These are phyloP conservation scores for Mitragyna speciosa DNA, from an alignment of 257 asterid species.

Conservation along the genomic window DNA sequence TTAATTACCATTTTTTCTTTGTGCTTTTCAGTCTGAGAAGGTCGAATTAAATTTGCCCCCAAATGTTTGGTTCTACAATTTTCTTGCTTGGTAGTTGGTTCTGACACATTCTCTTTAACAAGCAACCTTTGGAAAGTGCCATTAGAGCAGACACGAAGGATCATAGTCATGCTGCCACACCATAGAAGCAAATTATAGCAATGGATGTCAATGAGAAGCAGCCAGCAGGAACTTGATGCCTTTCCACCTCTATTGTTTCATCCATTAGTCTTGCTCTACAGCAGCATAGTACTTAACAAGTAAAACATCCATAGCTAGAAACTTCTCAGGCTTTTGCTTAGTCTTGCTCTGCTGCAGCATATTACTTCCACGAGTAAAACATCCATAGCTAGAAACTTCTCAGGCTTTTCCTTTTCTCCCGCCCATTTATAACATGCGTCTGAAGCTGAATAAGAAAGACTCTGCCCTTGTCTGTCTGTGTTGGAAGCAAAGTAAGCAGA, in stretches of 20 bases:
- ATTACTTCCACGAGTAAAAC: too few species aligned
- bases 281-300: too few species aligned
- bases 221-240: neutral
- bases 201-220: neutral
- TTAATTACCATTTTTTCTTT: too few species aligned
- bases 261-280: too few species aligned
- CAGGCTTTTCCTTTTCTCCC: neutral
- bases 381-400: neutral
- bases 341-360: too few species aligned
- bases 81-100: neutral
- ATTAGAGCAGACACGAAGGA: neutral
- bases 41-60: neutral
- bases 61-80: too few species aligned
- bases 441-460: too few species aligned
- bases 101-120: neutral
- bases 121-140: neutral
- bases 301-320: neutral
- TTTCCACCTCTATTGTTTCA: neutral
- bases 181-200: neutral
- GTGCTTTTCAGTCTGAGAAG: neutral
- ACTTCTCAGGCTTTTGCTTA: neutral
- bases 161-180: neutral
- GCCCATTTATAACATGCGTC: too few species aligned
- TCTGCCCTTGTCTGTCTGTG: too few species aligned
- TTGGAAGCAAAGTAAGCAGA: too few species aligned